Evolutionary conservation across 352 stramenopile genomes (phyloP), one percentile per base, ranked within the genome.

Genomic region (Plasmopara viticola): DNA sequence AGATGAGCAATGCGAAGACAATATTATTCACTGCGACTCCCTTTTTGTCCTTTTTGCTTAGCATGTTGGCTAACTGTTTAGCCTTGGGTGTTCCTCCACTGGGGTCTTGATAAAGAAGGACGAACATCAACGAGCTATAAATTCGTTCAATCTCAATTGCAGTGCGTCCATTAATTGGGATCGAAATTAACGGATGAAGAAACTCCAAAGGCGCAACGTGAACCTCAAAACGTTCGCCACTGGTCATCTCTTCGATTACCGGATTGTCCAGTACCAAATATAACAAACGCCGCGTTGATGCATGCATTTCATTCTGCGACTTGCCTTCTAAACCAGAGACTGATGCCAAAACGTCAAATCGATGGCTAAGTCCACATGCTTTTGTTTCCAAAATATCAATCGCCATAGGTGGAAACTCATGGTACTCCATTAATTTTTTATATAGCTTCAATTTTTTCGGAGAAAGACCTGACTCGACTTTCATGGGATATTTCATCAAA

Each of bases 341-440:
- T 4, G 71, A 48, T 0, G 58, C 33, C 31, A 92, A 50, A 0
- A 72, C 60, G 37, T 87, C 79, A 38, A 88, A 89, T 33, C 69
- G 67, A 30, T 78, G 68, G 56, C 60, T 83, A 13, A 93, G 48
- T 4, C 63, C 57, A n/a, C 64, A 55, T 2, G 54, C 42, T 33
- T 76, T 60, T 3, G 63, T 70, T 47, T 84, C 68, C 33, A 94
- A 33, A 29, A 92, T 68, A 31, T 94, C 81, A 28, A 94, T 76
- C 5, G 83, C 48, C 20, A 78, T 80, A 0, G 34, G 54, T 6
- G 81, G 78, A 28, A 74, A 87, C 15, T 81, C 65, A 20, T 70
- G 69, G 13, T 65, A 50, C 45, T 92, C 81, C 2, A 94, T 56
- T 46, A 91, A 34, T 43, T 55, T 72, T 53, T 67, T 74, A 60